These are phyloP conservation scores for Penstemon davidsonii DNA, from an alignment of 257 asterid species.

Conservation along the genomic window DNA sequence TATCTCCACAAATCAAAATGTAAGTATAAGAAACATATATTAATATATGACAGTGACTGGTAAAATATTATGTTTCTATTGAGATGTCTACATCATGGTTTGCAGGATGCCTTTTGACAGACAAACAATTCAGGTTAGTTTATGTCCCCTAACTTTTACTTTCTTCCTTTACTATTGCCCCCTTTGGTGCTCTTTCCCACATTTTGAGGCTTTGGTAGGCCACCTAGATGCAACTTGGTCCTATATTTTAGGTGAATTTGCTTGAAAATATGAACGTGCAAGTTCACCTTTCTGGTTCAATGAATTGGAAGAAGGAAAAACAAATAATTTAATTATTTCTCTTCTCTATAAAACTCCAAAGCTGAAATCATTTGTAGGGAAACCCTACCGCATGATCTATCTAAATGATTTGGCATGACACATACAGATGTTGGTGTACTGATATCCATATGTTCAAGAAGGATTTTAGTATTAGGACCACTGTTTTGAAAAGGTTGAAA, in stretches of 20 bases:
- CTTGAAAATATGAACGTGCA: not conserved
- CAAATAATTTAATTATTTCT: no score
- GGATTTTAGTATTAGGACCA: no score
- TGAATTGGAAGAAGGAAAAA: no score
- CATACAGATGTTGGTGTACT: no score
- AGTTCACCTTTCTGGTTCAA: no score
- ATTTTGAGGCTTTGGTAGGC: not conserved
- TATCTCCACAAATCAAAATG: conserved; percentile 69
- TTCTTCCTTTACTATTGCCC: not conserved
- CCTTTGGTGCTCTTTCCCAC: not conserved
- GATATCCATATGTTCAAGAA: no score
- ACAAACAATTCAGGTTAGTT: conserved; percentile 70
- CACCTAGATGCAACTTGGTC: not conserved
- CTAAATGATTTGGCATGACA: no score
- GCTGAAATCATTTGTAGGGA: no score
- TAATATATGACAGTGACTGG: conserved; percentile 12
- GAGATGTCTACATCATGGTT: conserved; percentile 34
- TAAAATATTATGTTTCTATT: conserved; percentile 5
- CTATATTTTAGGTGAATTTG: conserved; percentile 3
- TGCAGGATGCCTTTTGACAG: conserved; percentile 69
- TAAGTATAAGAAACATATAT: conserved; percentile 23
- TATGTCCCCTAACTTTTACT: conserved; percentile 12
- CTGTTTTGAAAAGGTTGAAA: no score
- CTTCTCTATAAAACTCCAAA: no score
- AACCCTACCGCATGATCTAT: no score